phyloP scores from a whole-genome alignment of 139 green algal species.

The Astrephomene gubernaculifera region DNA sequence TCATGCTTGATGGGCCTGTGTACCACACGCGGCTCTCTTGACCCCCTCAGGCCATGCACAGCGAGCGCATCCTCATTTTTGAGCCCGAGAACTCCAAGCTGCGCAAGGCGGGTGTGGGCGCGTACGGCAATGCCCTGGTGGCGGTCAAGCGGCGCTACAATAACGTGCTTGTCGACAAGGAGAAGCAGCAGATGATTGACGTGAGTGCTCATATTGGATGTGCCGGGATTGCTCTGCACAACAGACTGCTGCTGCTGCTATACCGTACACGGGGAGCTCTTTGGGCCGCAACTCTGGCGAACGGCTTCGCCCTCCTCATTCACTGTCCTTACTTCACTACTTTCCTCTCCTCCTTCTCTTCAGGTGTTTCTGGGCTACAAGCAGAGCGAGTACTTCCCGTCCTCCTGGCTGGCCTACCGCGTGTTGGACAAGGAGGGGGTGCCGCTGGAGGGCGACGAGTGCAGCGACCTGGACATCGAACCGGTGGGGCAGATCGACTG shows the following conservation, averaged over 20 bases:
- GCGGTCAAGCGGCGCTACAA: conserved; percentile 66
- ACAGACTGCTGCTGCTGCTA: too few species aligned
- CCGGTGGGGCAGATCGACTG: conserved; percentile 39
- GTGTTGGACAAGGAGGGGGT: conserved; percentile 25
- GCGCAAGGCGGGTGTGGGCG: conserved; percentile 57
- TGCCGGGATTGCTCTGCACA: too few species aligned
- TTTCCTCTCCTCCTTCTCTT: too few species aligned
- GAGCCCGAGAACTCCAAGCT: conserved; percentile 68
- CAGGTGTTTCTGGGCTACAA: conserved; percentile 89
- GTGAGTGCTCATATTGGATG: background rate
- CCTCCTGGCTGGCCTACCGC: conserved; percentile 56
- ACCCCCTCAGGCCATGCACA: conserved; percentile 87
- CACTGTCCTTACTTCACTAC: too few species aligned
- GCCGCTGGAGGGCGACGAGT: conserved; percentile 19
- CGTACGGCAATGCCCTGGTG: conserved; percentile 63
- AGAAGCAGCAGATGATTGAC: conserved; percentile 63
- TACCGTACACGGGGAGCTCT: too few species aligned
- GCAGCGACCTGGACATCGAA: conserved; percentile 11
- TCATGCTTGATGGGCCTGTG: too few species aligned
- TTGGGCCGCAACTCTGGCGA: too few species aligned
- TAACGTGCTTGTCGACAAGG: conserved; percentile 68
- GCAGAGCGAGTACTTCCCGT: conserved; percentile 67
- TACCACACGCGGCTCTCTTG: too few species aligned
- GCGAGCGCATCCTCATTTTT: conserved; percentile 88
- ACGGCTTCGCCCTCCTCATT: too few species aligned